phyloP scores from a whole-genome alignment of 1,284 basidiomycete genomes.

The Ceratobasidium sp. region DNA sequence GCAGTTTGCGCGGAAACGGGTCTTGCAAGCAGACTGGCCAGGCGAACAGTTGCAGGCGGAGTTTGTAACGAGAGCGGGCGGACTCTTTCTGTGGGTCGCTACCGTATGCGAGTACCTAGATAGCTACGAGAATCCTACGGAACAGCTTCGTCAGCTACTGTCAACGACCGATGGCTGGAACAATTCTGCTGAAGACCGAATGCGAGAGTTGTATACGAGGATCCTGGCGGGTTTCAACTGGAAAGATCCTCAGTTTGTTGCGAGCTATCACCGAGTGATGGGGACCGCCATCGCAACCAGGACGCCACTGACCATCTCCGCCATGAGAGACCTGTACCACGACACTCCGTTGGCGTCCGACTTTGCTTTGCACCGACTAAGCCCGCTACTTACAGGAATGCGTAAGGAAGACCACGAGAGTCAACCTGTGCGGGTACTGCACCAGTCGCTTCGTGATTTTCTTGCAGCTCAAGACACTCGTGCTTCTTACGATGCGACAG shows the following conservation, averaged over 20 bases:
- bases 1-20: background rate
- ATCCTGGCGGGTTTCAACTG: slow-evolving; percentile 52
- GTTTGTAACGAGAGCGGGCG: slow-evolving; percentile 49
- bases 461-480: background rate
- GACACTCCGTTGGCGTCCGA: background rate
- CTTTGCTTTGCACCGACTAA: background rate
- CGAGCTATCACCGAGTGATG: slow-evolving; percentile 50
- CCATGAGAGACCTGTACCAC: background rate
- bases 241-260: slow-evolving; percentile 50
- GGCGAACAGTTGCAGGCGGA: slow-evolving; percentile 21
- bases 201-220: slow-evolving; percentile 51
- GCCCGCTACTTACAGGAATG: slow-evolving; percentile 12
- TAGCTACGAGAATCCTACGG: no score
- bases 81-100: slow-evolving; percentile 53
- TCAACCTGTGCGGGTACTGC: slow-evolving; percentile 4
- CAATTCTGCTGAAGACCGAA: slow-evolving; percentile 45
- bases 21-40: slow-evolving; percentile 49
- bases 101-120: slow-evolving; percentile 51
- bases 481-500: background rate
- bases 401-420: background rate
- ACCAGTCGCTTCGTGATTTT: slow-evolving; percentile 34
- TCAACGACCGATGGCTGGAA: background rate
- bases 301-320: slow-evolving; percentile 1
- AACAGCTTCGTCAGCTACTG: no score
- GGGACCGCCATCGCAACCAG: slow-evolving; percentile 51